These are phyloP conservation scores for Porodaedalea pini DNA, from an alignment of 1,284 basidiomycete species.

Conservation along the genomic window DNA sequence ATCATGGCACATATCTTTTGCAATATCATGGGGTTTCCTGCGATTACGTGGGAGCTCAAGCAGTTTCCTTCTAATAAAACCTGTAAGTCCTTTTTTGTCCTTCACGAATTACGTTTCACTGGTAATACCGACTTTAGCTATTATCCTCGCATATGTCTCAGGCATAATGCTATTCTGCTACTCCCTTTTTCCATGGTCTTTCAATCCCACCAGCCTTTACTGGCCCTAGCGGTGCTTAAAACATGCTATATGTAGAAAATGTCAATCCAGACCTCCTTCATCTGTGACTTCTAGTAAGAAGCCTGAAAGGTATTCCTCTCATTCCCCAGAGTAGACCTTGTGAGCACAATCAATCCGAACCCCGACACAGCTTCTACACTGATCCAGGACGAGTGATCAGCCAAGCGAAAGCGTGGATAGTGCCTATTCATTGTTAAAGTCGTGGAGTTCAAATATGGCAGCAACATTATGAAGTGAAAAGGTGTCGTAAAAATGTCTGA, in stretches of 20 bases:
- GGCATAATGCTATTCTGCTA: constrained; percentile 47
- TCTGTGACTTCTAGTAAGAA: no score
- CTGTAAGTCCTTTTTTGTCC: constrained; percentile 31
- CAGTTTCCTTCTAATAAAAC: constrained; percentile 35
- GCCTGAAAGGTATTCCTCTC: no score
- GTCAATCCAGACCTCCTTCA: no score
- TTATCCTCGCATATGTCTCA: constrained; percentile 42
- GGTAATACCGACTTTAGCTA: constrained; percentile 32
- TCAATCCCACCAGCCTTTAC: constrained; percentile 10
- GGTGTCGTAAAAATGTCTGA: no score
- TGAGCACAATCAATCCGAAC: not conserved
- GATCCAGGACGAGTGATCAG: not conserved
- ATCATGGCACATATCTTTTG: constrained; percentile 84
- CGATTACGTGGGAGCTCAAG: constrained; percentile 37
- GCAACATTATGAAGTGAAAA: no score
- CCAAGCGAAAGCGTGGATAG: no score
- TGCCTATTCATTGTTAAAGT: no score
- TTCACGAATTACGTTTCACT: constrained; percentile 10
- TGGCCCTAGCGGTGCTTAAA: not conserved
- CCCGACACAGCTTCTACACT: not conserved
- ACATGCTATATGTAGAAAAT: not conserved
- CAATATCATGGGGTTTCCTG: constrained; percentile 91
- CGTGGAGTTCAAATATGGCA: no score
- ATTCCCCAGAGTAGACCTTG: no score
- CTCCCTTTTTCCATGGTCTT: constrained; percentile 29